These are phyloP conservation scores for Fusarium duplospermum DNA, from an alignment of 2,329 filamentous ascomycete genomes.

Conservation along the genomic window DNA sequence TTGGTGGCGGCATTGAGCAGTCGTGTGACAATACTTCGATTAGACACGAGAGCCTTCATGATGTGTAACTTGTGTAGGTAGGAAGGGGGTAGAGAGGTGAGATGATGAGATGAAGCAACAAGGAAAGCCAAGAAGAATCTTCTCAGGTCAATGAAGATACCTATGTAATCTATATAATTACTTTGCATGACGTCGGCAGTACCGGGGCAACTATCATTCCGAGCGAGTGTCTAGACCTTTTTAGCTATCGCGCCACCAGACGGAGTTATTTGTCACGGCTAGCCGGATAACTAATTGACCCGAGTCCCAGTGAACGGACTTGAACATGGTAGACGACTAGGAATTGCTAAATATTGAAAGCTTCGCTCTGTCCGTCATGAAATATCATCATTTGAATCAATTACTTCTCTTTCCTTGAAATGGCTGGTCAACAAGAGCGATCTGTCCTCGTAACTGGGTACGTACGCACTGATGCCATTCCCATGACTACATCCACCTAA, in stretches of 20 bases:
- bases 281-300: neutral
- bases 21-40: neutral
- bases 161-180: neutral
- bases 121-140: neutral
- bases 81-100: neutral
- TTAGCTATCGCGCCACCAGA: neutral
- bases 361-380: neutral
- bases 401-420: neutral
- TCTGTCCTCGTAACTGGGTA: slow-evolving; percentile 4
- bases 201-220: neutral
- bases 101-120: neutral
- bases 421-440: neutral
- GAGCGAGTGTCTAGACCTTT: neutral
- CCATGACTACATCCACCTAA: neutral
- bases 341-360: neutral
- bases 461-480: neutral
- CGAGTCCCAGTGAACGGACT: neutral
- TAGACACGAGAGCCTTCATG: neutral
- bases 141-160: neutral
- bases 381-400: neutral
- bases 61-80: neutral
- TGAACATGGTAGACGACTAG: neutral
- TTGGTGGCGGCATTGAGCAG: neutral
- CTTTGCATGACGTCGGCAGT: neutral
- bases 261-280: neutral